Base-by-base conservation (phyloP, 805 yeast species). In the Suhomyces xylopsoci region DNA sequence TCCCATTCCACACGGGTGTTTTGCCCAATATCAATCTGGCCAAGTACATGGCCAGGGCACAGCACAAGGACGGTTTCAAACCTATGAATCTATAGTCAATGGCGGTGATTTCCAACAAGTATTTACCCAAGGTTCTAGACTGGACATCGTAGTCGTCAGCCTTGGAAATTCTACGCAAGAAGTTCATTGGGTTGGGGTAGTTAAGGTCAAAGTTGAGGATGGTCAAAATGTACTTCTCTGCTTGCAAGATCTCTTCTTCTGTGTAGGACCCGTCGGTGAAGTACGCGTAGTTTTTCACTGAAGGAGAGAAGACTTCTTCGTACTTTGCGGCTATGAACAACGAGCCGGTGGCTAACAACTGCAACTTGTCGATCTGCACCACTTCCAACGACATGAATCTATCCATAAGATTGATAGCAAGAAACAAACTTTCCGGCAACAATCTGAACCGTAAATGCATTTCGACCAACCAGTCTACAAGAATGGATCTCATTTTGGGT, bases 401-500 rank as follows among this genome's bases (percentile, higher is more conserved):
- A 71, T 92, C 97, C 89, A 91, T 86, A 51, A 89, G 70, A 69
- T 90, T 90, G 51, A 89, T 86, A 4, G 96, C 90, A 52, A 91
- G 74, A 62, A 83, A 88, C 52, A 92, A 78, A 7, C 96, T 89
- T 69, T 91, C 97, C 1, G 96, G 96, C 43, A 87, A 77, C 56
- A 92, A 78, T 58, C 92, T 80, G 70, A 91, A 91, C 66, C 89
- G 81, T 59, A 84, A 76, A 72, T 90, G 97, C 66, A 91, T 92
- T 65, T 90, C 96, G 9, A 90, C 90, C 59, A 91, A 77, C 97
- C 97, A 91, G 70, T 92, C 97, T n/a, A 91, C 90, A 53, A 91
- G 73, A 49, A 91, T 88, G 7, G 90, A 85, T 59, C 97, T 81
- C 88, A 88, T 87, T 55, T 83, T 81, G 52, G 97, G 96, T 61